A percentile compares a stretch with the other conserved stretches of the same genome.
phyloP scores from a whole-genome alignment of 2,329 filamentous ascomycete genomes.

The Scedosporium apiospermum region DNA sequence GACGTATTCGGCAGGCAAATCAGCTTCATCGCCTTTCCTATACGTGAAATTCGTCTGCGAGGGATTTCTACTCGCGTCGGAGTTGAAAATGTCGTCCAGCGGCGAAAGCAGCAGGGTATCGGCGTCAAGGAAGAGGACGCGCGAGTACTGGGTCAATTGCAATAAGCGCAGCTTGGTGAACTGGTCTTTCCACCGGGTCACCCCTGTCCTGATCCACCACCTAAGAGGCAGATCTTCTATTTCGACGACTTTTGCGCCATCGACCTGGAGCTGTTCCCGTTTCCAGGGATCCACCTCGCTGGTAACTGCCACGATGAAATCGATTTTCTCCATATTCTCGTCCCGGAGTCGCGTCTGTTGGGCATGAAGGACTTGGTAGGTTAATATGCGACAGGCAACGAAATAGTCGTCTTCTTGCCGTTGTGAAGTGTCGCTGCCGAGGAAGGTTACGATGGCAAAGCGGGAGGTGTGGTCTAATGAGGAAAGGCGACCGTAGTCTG shows the following conservation, averaged over 20 bases:
- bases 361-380: conserved; percentile 30
- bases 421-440: conserved; percentile 18
- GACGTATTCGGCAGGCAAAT: conserved; percentile 22
- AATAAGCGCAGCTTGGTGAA: conserved; percentile 33
- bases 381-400: conserved; percentile 24
- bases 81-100: conserved; percentile 28
- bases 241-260: conserved; percentile 28
- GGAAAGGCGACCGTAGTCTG: not conserved
- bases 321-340: conserved; percentile 14
- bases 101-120: conserved; percentile 26
- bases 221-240: conserved; percentile 16
- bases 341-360: conserved; percentile 19
- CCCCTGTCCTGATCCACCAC: conserved; percentile 25
- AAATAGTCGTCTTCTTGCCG: conserved; percentile 27
- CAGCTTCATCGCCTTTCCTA: conserved; percentile 18
- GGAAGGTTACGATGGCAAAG: conserved; percentile 27
- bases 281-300: conserved; percentile 19
- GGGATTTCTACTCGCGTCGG: conserved; percentile 15
- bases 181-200: conserved; percentile 29
- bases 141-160: conserved; percentile 28
- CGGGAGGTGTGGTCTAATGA: conserved; percentile 3
- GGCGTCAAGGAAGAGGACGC: conserved; percentile 32
- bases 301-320: conserved; percentile 27
- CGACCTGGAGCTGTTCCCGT: conserved; percentile 20
- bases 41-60: conserved; percentile 8